These are phyloP conservation scores for Oryza officinalis DNA, from an alignment of 176 grass and related monocot genomes.

Conservation along the genomic window DNA sequence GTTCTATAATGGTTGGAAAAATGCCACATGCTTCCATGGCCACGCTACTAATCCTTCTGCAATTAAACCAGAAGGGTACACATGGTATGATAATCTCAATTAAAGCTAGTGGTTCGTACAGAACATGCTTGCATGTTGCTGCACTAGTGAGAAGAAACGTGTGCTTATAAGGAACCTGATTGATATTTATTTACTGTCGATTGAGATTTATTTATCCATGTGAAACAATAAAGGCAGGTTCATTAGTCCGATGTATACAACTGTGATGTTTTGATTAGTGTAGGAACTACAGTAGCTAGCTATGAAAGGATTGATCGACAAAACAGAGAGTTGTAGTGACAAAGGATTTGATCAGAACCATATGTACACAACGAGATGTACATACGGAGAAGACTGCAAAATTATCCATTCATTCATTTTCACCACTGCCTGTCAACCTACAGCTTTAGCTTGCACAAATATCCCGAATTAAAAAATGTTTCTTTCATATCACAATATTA, in stretches of 20 bases:
- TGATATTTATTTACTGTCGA: neutral
- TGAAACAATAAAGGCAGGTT: neutral
- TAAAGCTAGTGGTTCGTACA: neutral
- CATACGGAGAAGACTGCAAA: neutral
- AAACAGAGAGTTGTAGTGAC: neutral
- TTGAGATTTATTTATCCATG: neutral
- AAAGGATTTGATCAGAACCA: neutral
- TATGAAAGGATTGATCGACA: neutral
- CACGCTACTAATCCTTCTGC: neutral
- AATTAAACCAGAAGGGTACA: neutral
- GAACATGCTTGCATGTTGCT: neutral
- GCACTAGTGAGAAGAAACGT: conserved; percentile 29
- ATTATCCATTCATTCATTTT: neutral
- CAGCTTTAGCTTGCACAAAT: neutral
- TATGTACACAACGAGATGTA: neutral
- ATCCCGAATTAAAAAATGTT: neutral
- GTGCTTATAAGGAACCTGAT: neutral
- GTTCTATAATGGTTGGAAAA: conserved; percentile 28
- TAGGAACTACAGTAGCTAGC: neutral
- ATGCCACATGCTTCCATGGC: conserved; percentile 7
- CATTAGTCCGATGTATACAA: neutral
- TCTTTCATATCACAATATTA: neutral
- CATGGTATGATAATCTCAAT: neutral
- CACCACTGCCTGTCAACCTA: neutral
- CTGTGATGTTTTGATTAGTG: neutral